Conservation (phyloP, 805 yeast genomes). For the Brettanomyces bruxellensis region DNA sequence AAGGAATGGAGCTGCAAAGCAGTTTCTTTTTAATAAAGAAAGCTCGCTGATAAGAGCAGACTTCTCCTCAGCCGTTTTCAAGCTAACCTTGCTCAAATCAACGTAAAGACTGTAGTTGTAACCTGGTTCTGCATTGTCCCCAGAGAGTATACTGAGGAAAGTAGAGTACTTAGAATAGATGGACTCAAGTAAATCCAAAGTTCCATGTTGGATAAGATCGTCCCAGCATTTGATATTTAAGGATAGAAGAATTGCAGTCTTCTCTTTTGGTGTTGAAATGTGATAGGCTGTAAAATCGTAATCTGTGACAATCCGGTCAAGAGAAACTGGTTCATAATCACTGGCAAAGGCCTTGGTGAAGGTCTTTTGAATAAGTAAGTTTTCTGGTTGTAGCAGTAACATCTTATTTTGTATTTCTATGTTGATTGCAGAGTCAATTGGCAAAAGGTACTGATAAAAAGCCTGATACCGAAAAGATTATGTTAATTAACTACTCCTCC, state of each 20-base stretch:
- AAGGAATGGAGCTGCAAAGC: conserved; percentile 90
- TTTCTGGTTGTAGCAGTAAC: conserved; percentile 82
- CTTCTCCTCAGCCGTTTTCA: conserved; percentile 36
- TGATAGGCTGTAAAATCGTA: conserved; percentile 95
- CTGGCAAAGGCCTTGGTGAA: conserved; percentile 58
- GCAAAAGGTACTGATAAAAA: too few species aligned
- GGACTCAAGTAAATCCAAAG: conserved; percentile 39
- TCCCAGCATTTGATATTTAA: conserved; percentile 68
- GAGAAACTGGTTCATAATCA: conserved; percentile 37
- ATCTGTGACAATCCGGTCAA: conserved; percentile 87
- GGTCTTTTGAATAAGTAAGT: conserved; percentile 73
- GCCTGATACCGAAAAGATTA: too few species aligned
- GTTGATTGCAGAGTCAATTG: too few species aligned
- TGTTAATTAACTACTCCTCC: too few species aligned
- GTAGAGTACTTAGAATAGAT: conserved; percentile 37
- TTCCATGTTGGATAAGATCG: conserved; percentile 65
- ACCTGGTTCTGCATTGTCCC: conserved; percentile 53
- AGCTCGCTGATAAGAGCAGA: conserved; percentile 50
- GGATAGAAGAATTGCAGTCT: conserved; percentile 55
- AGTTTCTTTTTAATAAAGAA: conserved; percentile 72
- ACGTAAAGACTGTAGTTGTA: conserved; percentile 72
- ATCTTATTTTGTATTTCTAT: conserved; percentile 26
- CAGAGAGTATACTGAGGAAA: conserved; percentile 23
- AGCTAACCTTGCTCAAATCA: conserved; percentile 31
- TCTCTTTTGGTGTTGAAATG: conserved; percentile 77